phyloP scores from a whole-genome alignment of 176 grass and related monocot species.

The Chrysopogon serrulatus region DNA sequence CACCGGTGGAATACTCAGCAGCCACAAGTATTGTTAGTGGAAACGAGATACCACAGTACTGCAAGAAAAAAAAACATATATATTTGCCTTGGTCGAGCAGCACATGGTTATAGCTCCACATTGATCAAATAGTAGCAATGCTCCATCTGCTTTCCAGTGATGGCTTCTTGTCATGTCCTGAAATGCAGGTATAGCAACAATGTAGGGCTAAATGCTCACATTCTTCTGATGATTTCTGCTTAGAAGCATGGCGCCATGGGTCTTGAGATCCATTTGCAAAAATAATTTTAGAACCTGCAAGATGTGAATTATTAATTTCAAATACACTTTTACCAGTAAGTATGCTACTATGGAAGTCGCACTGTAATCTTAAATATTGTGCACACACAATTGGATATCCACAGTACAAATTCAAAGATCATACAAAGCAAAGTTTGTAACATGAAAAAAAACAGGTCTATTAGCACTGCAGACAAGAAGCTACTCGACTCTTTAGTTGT shows the following conservation, averaged over 20 bases:
- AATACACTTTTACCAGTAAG: not conserved
- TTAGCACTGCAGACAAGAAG: not conserved
- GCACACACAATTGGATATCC: not conserved
- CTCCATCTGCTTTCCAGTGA: conserved; percentile 17
- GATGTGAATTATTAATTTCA: not conserved
- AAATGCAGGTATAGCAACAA: not conserved
- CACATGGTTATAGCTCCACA: not conserved
- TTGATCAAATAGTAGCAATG: conserved; percentile 19
- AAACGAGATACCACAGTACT: not conserved
- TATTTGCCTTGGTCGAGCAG: not conserved
- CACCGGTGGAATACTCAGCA: not conserved
- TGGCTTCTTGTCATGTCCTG: conserved; percentile 26
- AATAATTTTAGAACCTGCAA: conserved; percentile 80
- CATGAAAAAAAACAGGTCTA: not conserved
- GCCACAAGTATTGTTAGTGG: not conserved
- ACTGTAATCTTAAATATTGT: not conserved
- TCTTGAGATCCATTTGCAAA: conserved; percentile 94
- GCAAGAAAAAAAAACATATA: not conserved
- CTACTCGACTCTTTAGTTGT: not conserved
- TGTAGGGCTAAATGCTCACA: conserved; percentile 34
- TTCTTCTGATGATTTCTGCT: conserved; percentile 77
- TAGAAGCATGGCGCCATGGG: conserved; percentile 93
- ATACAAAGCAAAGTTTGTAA: not conserved
- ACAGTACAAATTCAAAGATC: no score
- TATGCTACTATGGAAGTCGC: not conserved